phyloP scores from a whole-genome alignment of 2,329 filamentous ascomycete genomes.

The Scedosporium minutisporum region DNA sequence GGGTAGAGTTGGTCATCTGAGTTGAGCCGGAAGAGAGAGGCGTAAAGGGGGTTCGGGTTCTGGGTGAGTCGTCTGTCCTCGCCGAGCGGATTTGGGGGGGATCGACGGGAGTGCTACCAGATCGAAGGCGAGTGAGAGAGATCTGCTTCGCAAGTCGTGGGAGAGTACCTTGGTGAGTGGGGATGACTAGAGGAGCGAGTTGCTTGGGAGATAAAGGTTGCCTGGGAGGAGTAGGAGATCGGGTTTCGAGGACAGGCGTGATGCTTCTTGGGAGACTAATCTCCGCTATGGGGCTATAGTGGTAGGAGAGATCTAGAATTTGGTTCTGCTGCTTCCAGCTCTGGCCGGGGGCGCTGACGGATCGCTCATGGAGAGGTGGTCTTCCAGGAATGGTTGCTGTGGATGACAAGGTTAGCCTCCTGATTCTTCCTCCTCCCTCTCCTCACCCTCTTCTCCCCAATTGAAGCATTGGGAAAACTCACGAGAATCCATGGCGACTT shows the following conservation, averaged over 20 bases:
- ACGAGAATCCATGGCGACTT: slow-evolving; percentile 62
- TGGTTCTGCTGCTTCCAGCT: slow-evolving; percentile 34
- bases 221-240: background rate
- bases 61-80: slow-evolving; percentile 37
- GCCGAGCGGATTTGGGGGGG: slow-evolving; percentile 25
- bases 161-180: slow-evolving; percentile 23
- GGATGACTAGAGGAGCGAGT: slow-evolving; percentile 49
- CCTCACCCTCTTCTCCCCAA: background rate
- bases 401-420: slow-evolving; percentile 13
- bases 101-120: slow-evolving; percentile 33
- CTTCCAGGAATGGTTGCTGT: slow-evolving; percentile 58
- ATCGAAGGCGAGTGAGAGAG: slow-evolving; percentile 35
- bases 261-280: background rate
- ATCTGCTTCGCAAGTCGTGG: slow-evolving; percentile 25
- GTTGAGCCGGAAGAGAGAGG: slow-evolving; percentile 34
- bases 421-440: too few relatives aligned
- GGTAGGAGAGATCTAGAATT: background rate
- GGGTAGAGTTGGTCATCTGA: slow-evolving; percentile 26
- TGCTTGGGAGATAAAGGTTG: slow-evolving; percentile 40
- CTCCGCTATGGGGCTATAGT: slow-evolving; percentile 5
- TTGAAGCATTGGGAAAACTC: slow-evolving; percentile 23
- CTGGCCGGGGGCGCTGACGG: slow-evolving; percentile 49
- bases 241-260: background rate
- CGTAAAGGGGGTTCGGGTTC: slow-evolving; percentile 33
- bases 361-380: slow-evolving; percentile 54